These are phyloP conservation scores for Fusarium algeriense DNA, from an alignment of 2,329 filamentous ascomycete species.

Conservation along the genomic window DNA sequence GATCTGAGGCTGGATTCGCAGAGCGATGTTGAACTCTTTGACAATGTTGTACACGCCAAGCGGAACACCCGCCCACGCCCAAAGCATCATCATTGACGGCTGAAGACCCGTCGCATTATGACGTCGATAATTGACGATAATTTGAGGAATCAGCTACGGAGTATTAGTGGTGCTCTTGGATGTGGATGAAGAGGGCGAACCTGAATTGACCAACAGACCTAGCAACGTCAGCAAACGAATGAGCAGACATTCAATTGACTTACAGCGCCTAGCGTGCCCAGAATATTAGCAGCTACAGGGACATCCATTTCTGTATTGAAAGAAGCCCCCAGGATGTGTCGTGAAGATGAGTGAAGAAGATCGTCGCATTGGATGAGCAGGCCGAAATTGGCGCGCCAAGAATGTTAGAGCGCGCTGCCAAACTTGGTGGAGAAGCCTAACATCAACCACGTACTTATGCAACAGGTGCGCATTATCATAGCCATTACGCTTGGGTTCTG, in stretches of 20 bases:
- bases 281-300: slow-evolving; percentile 67
- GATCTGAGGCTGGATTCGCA: slow-evolving; percentile 59
- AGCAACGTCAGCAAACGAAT: too few species aligned
- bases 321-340: accelerated
- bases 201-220: slow-evolving; percentile 74
- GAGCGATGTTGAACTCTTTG: slow-evolving; percentile 56
- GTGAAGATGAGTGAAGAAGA: not conserved
- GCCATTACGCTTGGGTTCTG: not conserved
- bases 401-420: slow-evolving; percentile 6
- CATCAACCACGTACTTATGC: not conserved
- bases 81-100: slow-evolving; percentile 78
- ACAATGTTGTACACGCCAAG: slow-evolving; percentile 67
- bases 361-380: not conserved
- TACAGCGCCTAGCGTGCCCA: slow-evolving; percentile 71
- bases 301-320: slow-evolving; percentile 59
- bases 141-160: slow-evolving; percentile 73
- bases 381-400: slow-evolving; percentile 5
- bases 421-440: slow-evolving; percentile 16
- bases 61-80: slow-evolving; percentile 75
- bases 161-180: not conserved
- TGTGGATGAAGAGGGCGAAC: slow-evolving; percentile 49
- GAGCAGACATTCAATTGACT: too few species aligned
- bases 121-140: slow-evolving; percentile 74
- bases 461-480: not conserved
- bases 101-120: slow-evolving; percentile 75